Evolutionary conservation across 306 rosid species (phyloP), one percentile per base, ranked within the genome.

Genomic region (Lathyrus aphaca): DNA sequence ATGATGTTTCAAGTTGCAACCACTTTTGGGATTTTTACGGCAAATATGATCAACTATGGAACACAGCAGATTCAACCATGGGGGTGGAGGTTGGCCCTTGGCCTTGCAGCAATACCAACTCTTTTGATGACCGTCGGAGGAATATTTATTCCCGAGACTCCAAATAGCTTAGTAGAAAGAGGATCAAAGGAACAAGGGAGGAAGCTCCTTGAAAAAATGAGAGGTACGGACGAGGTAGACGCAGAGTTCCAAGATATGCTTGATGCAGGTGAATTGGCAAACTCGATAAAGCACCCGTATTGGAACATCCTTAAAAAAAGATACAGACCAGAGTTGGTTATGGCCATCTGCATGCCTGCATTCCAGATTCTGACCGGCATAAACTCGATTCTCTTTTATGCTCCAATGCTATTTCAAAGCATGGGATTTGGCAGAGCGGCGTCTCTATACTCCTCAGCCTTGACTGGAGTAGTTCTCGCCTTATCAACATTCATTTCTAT

Each of bases 1-100:
- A 90, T 93, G 94, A 81, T 93, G 97, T 93, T 93, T 82, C 97
- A 93, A 72, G 75, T 93, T 12, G 98, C 98, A 76, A 93, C 97
- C 14, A 93, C 98, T 1, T 74, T 82, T 1, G 98, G 98, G 23
- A 88, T 93, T 72, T 93, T 93, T 68, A 86, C 86, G 35, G 98
- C 97, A 10, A 90, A 93, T 85, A 90, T 93, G 97, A 71, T 90
- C 61, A 93, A 90, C 71, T 93, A 37, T 60, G 97, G 87, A 55
- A 93, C 98, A 21, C 91, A 86, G 66, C 86, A 77, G 80, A 84
- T 90, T 15, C 77, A 64, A 19, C 86, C 88, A 5, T 90, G 97
- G 98, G 98, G 98, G 7, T 93, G 98, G 98, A 85, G 97, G 66
- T 86, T 93, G 68, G 91, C 98, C 30, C 77, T 93, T 1, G 96